Evolutionary conservation across 768 basidiomycete species (phyloP), one percentile per base, ranked within the genome.

Genomic region (Tephrocybe sp.): DNA sequence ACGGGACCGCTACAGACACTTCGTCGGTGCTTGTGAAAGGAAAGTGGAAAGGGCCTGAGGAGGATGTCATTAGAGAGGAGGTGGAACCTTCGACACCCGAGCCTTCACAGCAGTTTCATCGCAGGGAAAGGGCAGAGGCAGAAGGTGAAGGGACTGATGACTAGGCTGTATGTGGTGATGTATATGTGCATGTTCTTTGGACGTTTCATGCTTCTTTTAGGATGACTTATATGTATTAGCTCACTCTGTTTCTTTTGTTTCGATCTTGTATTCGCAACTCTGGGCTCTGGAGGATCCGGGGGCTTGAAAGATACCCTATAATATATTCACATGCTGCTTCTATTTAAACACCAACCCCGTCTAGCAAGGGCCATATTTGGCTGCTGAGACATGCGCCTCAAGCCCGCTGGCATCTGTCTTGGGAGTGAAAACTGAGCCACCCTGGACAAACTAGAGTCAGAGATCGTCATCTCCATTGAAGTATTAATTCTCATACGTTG

Each of bases 351-450:
- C 22, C 14, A 38, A 48, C 49, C 8, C 54, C 58, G 26, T 30
- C 64, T 36, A 65, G 54, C 74, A 74, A 26, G 71, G 66, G 30
- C 72, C 73, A 55, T 73, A 74, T 51, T 75, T 75, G 11, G 75
- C 75, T 16, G 69, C 71, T 6, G 71, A 64, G 11, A 77, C 61
- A 57, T 72, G 71, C 34, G 74, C 72, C 23, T 62, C 74, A n/a
- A 74, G 55, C 11, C 74, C 75, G 51, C 71, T 72, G 1, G 72
- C 68, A 32, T 71, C 72, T 10, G 74, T 71, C 58, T 73, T 74
- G 1, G 74, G 73, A 20, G 72, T 73, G 53, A 74, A 74, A 23
- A 74, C 60, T n/a, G 72, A 73, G 13, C 73, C 72, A 14, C 72
- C 73, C 69, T 72, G 45, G 5, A 32, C 23, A 23, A 19, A 32